Percentiles rank a stretch among this genome's conserved stretches.
phyloP scores from a whole-genome alignment of 2,329 filamentous ascomycete genomes.

The Endothia cerciana region DNA sequence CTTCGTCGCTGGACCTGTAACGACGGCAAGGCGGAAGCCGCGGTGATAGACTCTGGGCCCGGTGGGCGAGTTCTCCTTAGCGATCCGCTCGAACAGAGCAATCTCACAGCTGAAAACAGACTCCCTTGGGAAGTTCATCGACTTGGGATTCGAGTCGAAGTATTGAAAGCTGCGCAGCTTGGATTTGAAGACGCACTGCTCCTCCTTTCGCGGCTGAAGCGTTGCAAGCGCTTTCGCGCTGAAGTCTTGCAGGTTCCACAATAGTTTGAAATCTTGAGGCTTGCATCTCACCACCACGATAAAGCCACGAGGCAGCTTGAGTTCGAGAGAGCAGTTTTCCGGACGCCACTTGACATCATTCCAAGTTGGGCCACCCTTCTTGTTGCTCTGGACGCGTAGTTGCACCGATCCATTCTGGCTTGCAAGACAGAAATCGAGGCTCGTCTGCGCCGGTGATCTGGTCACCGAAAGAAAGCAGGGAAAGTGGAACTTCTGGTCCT shows the following conservation, averaged over 20 bases:
- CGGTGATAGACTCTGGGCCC: constrained; percentile 75
- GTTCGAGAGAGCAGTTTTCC: constrained; percentile 65
- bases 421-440: constrained; percentile 72
- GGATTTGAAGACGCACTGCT: constrained; percentile 70
- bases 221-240: constrained; percentile 75
- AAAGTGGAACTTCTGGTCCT: constrained; percentile 69
- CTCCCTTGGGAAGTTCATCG: constrained; percentile 76
- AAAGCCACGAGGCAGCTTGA: constrained; percentile 77
- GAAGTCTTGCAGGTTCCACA: constrained; percentile 87
- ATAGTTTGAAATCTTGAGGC: constrained; percentile 75
- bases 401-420: constrained; percentile 82
- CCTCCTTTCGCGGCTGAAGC: constrained; percentile 70
- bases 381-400: constrained; percentile 71
- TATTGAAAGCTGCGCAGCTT: constrained; percentile 79
- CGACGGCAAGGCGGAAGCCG: constrained; percentile 77
- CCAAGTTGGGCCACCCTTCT: constrained; percentile 74
- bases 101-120: constrained; percentile 72
- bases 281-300: constrained; percentile 70
- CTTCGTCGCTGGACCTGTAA: constrained; percentile 77
- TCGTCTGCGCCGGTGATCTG: constrained; percentile 69
- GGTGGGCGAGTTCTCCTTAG: constrained; percentile 71
- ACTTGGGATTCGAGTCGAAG: constrained; percentile 72
- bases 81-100: constrained; percentile 73
- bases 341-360: constrained; percentile 80
- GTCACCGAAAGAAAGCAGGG: constrained; percentile 77